Base-by-base conservation (phyloP, 495 filamentous ascomycete genomes). In the Neurospora sp. region DNA sequence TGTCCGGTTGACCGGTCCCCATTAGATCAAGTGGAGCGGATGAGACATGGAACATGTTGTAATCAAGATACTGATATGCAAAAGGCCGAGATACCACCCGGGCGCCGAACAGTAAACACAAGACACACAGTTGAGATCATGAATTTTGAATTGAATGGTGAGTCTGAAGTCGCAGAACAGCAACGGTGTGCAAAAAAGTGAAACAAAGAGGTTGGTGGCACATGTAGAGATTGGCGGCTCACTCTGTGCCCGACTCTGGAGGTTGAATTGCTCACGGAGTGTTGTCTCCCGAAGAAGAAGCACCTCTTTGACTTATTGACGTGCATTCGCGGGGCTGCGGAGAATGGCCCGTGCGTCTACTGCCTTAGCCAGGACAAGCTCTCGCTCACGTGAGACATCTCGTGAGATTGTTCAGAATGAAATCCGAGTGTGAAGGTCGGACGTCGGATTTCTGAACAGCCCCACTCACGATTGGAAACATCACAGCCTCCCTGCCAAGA, bases 401-500 rank as follows among this genome's bases (percentile, higher is more conserved):
- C 54, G 54, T 66, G 54, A 66, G 54, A 66, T 1, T 66, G 48
- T 35, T 62, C 54, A 66, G 54, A 62, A 62, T 62, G 23, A 37
- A 35, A 66, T 37, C 27, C 23, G 23, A 62, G 23, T 62, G 54
- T 27, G 54, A 62, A 62, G 27, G 27, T 66, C 54, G 27, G 54
- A 62, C 5, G 23, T 62, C 54, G 54, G 23, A 31, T 31, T 54
- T 54, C 46, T 23, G 10, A 23, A 27, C 10, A 3, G 20, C 48
- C 48, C 48, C 48, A 27, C 48, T 14, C 48, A 59, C 4, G 5
- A 59, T 27, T 59, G 20, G 54, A 66, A 66, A 66, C 54, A 62
- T 62, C 54, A 76, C 79, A 78, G 78, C 79, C 78, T 75, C 78
- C 46, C 66, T 76, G 75, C 77, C 75, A 77, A 81, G 78, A 39